Base-by-base conservation (phyloP, 2,329 filamentous ascomycete genomes). In the Akanthomyces uredinophilus region DNA sequence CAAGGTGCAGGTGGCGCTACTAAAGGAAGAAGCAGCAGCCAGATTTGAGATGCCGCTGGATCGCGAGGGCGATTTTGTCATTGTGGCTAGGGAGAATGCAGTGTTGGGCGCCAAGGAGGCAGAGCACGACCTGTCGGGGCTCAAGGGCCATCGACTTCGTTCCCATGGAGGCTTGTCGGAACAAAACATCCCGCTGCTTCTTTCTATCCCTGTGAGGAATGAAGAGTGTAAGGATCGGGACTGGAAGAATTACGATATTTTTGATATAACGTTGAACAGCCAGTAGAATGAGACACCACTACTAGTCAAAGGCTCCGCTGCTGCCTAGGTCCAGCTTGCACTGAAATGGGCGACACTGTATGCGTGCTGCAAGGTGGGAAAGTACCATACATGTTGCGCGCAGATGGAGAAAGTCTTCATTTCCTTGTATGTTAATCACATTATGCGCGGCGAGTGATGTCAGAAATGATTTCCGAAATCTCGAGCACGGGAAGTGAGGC, bases 141-240 rank as follows among this genome's bases (percentile, higher is more conserved):
- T 78, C 2, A 64, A 64, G 7, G 73, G 68, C 8, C 72, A 75
- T 66, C 68, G 71, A 13, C 66, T 78, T 35, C 70, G 76, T 18
- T 78, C 76, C 1, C 76, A 78, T 61, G 76, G 76, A 3, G 75
- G 77, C 1, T 52, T 78, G 18, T 75, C 73, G 3, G 76, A 78
- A 64, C 74, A 75, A 64, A 63, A 68, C 3, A 68, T 78, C 18
- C 76, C 75, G 8, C 56, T 77, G 13, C 64, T 77, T 5, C 68
- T 71, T 63, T 75, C 73, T 5, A 69, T 66, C 11, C 67, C 70
- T 18, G 52, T 66, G 3, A 60, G 63, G 27, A 55, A 65, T 14
- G 32, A 13, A 20, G 62, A 52, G 22, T 14, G 11, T 39, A 16
- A 16, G 22, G 63, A 6, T 2, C 14, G 66, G 51, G 22, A 60